Base-by-base conservation (phyloP, 2,329 filamentous ascomycete species). In the Lasiodiplodia theobromae region DNA sequence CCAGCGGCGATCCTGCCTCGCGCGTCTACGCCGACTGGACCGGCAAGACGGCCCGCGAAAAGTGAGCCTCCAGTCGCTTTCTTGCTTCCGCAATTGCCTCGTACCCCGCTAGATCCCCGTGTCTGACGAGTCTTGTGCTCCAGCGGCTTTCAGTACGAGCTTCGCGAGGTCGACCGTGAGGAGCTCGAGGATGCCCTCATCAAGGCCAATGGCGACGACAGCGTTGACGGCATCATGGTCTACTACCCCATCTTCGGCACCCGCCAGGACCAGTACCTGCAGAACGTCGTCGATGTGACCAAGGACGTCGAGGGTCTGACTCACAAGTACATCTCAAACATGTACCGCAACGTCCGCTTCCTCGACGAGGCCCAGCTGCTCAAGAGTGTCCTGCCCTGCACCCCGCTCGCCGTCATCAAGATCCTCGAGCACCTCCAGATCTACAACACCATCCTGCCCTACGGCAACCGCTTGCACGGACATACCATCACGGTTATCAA, bases 321-420 rank as follows among this genome's bases (percentile, higher is more conserved):
- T 74, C 95, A 97, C 82, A 91, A 90, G 77, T 94, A 98, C 83
- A 91, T 98, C 77, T 94, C 95, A 88, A 99, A 99, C 87, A 97
- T 99, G 94, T 99, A 98, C 83, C 92, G 97, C 85, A 99, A 99
- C 83, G 89, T 97, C 75, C 93, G 96, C 72, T 98, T 94, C 84
- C 86, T 99, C 68, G 96, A 99, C 81, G 91, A 91, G 4, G 81
- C 86, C 53, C 92, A 93, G 79, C 86, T 84, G 69, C 92, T 93
- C 80, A 98, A 99, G 84, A 96, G 91, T 60, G 93, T 98, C 72
- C 84, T 99, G 65, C 96, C 96, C 5, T 99, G 96, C 85, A 99
- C 96, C 2, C 96, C 96, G 18, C 87, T 99, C 28, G 96, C 96
- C 31, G 91, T 97, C 70, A 92, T 98, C 84, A 99, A 99, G 86